Conservation (phyloP, 2,329 filamentous ascomycete genomes). For the Xylariomycetidae sp. region DNA sequence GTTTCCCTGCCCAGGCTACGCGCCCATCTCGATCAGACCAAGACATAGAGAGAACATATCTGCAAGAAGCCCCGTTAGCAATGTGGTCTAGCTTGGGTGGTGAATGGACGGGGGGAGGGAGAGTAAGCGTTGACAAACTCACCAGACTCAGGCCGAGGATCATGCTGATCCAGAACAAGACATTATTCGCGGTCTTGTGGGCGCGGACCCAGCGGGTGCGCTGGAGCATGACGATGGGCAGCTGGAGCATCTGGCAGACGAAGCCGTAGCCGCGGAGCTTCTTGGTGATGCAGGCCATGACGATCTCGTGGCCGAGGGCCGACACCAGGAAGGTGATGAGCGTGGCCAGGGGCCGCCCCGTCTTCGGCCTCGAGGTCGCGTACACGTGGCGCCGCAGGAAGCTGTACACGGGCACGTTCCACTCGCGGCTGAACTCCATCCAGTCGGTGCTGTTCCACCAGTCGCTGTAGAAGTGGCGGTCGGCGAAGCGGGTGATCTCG, state of each 20-base stretch:
- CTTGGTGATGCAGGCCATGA: constrained; percentile 97
- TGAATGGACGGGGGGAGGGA: not conserved
- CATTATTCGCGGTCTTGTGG: constrained; percentile 75
- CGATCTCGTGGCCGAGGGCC: constrained; percentile 84
- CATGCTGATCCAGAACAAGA: constrained; percentile 90
- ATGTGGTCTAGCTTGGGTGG: constrained; percentile 3
- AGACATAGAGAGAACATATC: constrained; percentile 56
- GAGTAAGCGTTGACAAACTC: constrained; percentile 26
- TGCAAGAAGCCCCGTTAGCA: constrained; percentile 25
- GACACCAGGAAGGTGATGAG: constrained; percentile 88
- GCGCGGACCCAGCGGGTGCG: constrained; percentile 70
- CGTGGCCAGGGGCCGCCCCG: constrained; percentile 73
- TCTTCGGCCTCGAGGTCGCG: constrained; percentile 67
- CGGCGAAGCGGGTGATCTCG: constrained; percentile 88
- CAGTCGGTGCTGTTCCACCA: constrained; percentile 78
- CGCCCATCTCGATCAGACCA: no score
- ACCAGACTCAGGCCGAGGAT: constrained; percentile 78
- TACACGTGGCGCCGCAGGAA: constrained; percentile 96
- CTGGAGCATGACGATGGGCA: constrained; percentile 91
- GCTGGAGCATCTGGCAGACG: constrained; percentile 89
- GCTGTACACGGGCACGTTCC: constrained; percentile 96
- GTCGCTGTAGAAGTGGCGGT: constrained; percentile 85
- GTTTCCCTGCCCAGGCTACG: no score
- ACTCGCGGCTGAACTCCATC: constrained; percentile 94
- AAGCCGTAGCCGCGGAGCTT: constrained; percentile 94